Percentiles rank a stretch among this genome's conserved stretches.
These are phyloP conservation scores for Hanseniaspora taiwanica DNA, from an alignment of 805 yeast genomes.

Conservation along the genomic window DNA sequence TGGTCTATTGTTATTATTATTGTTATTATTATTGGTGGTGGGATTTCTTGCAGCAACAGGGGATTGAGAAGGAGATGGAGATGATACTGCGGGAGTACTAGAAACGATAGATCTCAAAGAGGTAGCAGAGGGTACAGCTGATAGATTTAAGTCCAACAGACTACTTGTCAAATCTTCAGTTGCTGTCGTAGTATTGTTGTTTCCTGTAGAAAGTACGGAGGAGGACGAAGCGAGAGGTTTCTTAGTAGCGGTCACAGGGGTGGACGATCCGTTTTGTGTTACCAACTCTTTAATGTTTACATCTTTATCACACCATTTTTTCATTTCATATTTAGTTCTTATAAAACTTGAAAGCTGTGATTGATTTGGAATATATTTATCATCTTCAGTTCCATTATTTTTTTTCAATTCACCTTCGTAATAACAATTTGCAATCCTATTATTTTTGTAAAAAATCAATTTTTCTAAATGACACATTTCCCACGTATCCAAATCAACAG, in stretches of 20 bases:
- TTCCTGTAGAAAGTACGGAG: conserved; percentile 8
- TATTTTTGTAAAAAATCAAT: conserved; percentile 81
- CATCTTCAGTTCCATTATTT: conserved; percentile 28
- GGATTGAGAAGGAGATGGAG: neutral
- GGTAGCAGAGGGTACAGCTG: neutral
- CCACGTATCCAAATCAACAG: conserved; percentile 94
- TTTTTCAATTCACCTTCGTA: conserved; percentile 64
- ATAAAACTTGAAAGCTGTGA: conserved; percentile 80
- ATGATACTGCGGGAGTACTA: neutral
- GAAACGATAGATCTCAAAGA: neutral
- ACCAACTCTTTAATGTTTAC: conserved; percentile 34
- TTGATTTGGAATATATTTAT: conserved; percentile 62
- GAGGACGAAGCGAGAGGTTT: conserved; percentile 11
- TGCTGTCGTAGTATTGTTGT: neutral
- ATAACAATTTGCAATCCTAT: conserved; percentile 48
- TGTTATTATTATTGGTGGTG: conserved; percentile 7
- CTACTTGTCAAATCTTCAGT: no score
- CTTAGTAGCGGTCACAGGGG: conserved; percentile 4
- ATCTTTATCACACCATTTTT: conserved; percentile 56
- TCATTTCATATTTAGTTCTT: conserved; percentile 80
- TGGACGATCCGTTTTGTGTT: conserved; percentile 25
- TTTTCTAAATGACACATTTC: conserved; percentile 78
- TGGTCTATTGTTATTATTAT: conserved; percentile 35
- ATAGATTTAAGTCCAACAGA: conserved; percentile 2
- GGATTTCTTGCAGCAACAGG: neutral